Evolutionary conservation across 2,329 filamentous ascomycete species (phyloP).

Genomic region (Mollisiaceae sp.): DNA sequence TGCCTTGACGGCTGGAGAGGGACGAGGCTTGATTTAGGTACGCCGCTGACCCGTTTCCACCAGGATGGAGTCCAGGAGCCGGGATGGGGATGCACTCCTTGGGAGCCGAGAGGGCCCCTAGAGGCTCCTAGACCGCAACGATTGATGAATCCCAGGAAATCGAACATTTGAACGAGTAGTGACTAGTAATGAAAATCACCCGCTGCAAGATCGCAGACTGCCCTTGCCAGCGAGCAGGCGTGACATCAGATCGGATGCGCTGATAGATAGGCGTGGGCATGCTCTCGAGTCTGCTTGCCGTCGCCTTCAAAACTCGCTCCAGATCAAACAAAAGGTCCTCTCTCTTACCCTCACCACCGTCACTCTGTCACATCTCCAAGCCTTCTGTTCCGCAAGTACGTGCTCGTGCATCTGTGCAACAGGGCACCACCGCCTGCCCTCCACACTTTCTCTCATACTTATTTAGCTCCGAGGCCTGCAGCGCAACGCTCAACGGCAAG

Average conservation of each 20-base stretch:
- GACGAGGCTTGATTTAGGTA: conserved; percentile 23
- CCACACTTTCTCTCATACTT: neutral
- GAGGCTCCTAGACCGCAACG: neutral
- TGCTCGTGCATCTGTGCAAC: neutral
- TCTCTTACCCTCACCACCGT: neutral
- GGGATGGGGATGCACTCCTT: conserved; percentile 3
- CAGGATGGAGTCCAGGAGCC: conserved; percentile 11
- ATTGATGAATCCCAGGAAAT: neutral
- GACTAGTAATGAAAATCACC: no score
- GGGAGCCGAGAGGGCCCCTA: neutral
- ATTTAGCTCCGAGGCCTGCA: conserved; percentile 5
- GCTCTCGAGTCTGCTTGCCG: no score
- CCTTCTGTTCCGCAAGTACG: neutral
- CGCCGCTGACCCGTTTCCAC: conserved; percentile 25
- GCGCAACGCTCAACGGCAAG: neutral
- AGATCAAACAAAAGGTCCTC: neutral
- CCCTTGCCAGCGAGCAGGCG: no score
- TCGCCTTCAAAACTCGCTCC: neutral
- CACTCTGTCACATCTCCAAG: neutral
- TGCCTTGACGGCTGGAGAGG: conserved; percentile 11
- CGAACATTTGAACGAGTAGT: no score
- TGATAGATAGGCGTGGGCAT: no score
- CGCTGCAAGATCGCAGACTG: no score
- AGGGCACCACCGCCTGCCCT: neutral
- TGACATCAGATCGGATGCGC: no score